Conservation (phyloP, 441 rosid species). For the Kokia cookei region DNA sequence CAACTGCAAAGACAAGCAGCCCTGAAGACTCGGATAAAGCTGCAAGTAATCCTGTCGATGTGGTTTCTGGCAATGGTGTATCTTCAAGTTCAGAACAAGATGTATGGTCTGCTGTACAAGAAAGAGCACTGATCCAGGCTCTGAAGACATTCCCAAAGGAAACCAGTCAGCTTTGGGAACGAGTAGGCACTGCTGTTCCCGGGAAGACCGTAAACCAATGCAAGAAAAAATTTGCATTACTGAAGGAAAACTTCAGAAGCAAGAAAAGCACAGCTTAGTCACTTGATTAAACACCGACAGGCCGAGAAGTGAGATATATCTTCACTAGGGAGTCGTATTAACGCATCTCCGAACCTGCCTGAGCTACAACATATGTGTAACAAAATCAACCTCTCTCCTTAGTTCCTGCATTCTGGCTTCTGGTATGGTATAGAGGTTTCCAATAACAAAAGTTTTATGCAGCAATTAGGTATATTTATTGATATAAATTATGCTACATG, state of each 20-base stretch:
- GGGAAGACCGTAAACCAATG: slow-evolving; percentile 89
- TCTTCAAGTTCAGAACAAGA: slow-evolving; percentile 60
- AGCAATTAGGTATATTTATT: background rate
- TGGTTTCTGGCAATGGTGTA: slow-evolving; percentile 25
- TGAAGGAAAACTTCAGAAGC: slow-evolving; percentile 81
- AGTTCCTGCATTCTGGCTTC: background rate
- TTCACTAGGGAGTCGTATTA: background rate
- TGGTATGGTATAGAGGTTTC: background rate
- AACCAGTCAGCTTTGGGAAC: slow-evolving; percentile 86
- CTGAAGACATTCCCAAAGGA: slow-evolving; percentile 97
- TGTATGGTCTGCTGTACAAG: slow-evolving; percentile 89
- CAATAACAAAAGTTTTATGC: background rate
- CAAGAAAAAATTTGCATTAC: slow-evolving; percentile 79
- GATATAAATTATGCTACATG: background rate
- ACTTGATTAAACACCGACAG: background rate
- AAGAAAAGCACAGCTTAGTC: slow-evolving; percentile 52
- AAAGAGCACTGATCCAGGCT: slow-evolving; percentile 91
- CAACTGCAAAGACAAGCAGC: slow-evolving; percentile 20
- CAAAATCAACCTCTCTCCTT: background rate
- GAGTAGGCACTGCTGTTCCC: slow-evolving; percentile 96
- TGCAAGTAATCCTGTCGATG: slow-evolving; percentile 29
- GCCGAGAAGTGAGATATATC: background rate
- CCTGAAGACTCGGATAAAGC: slow-evolving; percentile 32
- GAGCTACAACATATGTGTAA: background rate
- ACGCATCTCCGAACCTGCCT: background rate